Evolutionary conservation across 2,329 filamentous ascomycete species (phyloP), one percentile per base, ranked within the genome.

Genomic region (Aurifilum marmelostoma): DNA sequence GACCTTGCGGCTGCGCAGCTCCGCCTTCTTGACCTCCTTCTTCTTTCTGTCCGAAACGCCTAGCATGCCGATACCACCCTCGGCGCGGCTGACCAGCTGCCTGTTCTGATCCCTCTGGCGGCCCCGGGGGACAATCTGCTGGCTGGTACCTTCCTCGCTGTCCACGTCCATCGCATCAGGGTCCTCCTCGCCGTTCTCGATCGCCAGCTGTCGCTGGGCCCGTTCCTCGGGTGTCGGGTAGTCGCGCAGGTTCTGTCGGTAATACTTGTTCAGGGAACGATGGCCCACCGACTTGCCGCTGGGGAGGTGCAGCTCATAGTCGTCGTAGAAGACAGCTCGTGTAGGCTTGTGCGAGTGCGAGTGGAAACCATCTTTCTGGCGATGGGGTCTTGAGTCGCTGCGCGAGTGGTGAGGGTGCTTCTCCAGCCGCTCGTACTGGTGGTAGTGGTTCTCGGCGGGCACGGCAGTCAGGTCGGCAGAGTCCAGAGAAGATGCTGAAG

Each of bases 301-400:
- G 1, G 96, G 96, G 16, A 99, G 88, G 76, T 99, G 94, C 66
- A 99, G 87, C 79, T 98, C 96, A 75, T 93, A 94, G 59, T 99
- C 96, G 74, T 97, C 93, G 76, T 97, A 90, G 79, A 97, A 97
- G 29, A 93, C 92, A 50, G 93, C 90, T 71, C 91, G 87, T 5
- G 87, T 79, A 73, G 90, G 87, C 73, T 92, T 91, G 80, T 97
- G 91, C 1, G 92, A 91, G 77, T 94, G 92, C 3, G 92, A 94
- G 78, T 97, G 92, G 83, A 88, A 94, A 66, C 92, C 92, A 76
- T 94, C 91, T 64, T 84, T 88, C 74, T 91, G 90, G 72, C 89
- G 91, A 76, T 95, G 93, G 27, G 89, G 86, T 32, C 92, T 87
- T 34, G 90, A 86, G 75, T 93, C 91, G 37, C 85, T 83, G 73